Evolutionary conservation across 441 rosid species (phyloP), one percentile per base, ranked within the genome.

Genomic region (Breynia disticha): DNA sequence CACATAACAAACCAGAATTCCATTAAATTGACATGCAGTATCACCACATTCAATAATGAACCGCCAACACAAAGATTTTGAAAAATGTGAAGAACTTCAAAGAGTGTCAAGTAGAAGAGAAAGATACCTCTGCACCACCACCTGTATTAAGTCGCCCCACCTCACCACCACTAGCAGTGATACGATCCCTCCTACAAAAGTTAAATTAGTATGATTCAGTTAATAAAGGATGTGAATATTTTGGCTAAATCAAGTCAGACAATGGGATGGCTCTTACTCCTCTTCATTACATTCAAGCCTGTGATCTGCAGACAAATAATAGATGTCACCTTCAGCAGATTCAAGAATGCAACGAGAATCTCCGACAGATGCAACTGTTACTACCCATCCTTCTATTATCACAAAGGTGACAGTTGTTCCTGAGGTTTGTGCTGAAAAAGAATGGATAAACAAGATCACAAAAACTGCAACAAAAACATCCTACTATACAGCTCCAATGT

Each of bases 341-440:
- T 87, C 95, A 42, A 90, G 72, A 62, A 87, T 72, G 61, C 97
- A 90, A 2, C 95, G 95, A 0, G 96, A 84, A 61, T 90, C 97
- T 17, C 96, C 97, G 59, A 90, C 97, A 41, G 83, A 87, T 19
- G 97, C 97, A 60, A 81, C 96, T 0, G 95, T 87, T 49, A 90
- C 86, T 21, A 89, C 83, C 97, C 96, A 87, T 47, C 91, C 82
- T 73, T 90, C 97, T 50, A 90, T 68, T 21, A 90, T 76, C 7
- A 90, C 96, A 72, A 90, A 83, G 24, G 96, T 87, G 11, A 82
- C 97, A 37, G 97, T 87, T 47, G 97, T 90, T 16, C 97, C 96
- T 0, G 97, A 90, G 48, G 90, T 81, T 72, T 90, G 89, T 47
- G 91, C 96, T 90, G 73, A 55, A 47, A n/a, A n/a, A n/a, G n/a